A percentile compares a stretch with the other conserved stretches of the same genome.
Conservation (phyloP, 306 rosid genomes). For the Purshia tridentata region DNA sequence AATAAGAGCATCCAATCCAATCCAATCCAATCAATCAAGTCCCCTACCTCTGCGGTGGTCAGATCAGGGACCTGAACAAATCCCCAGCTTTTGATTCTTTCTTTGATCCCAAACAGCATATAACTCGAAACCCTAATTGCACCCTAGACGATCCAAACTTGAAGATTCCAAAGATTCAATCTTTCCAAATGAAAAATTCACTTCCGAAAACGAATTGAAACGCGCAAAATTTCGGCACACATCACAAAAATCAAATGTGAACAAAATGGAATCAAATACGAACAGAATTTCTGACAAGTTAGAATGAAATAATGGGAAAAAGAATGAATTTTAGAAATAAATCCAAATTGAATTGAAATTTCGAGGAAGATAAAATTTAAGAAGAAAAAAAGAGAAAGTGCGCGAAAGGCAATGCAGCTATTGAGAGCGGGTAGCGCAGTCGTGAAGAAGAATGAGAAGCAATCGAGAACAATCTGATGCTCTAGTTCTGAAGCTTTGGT, state of each 20-base stretch:
- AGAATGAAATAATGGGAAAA: not conserved
- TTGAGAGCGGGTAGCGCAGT: not conserved
- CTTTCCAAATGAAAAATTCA: not conserved
- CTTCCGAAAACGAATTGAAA: not conserved
- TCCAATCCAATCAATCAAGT: not conserved
- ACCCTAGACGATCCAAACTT: not conserved
- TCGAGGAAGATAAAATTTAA: no score
- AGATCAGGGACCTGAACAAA: constrained; percentile 36
- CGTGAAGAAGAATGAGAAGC: constrained; percentile 12
- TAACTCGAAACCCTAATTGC: not conserved
- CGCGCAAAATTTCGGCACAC: not conserved
- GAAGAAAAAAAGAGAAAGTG: not conserved
- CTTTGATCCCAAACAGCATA: constrained; percentile 4
- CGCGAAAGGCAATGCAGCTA: not conserved
- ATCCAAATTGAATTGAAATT: not conserved
- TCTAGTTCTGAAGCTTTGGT: constrained; percentile 3
- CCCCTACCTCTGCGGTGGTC: constrained; percentile 14
- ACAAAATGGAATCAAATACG: not conserved
- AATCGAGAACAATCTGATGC: constrained; percentile 3
- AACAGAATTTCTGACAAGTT: not conserved
- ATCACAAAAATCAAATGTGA: not conserved
- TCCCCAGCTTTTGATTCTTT: constrained; percentile 21
- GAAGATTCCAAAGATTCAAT: not conserved
- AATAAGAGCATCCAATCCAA: constrained; percentile 2
- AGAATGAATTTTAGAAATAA: not conserved